Evolutionary conservation across 2,329 filamentous ascomycete genomes (phyloP).

Genomic region (Scedosporium aurantiacum): DNA sequence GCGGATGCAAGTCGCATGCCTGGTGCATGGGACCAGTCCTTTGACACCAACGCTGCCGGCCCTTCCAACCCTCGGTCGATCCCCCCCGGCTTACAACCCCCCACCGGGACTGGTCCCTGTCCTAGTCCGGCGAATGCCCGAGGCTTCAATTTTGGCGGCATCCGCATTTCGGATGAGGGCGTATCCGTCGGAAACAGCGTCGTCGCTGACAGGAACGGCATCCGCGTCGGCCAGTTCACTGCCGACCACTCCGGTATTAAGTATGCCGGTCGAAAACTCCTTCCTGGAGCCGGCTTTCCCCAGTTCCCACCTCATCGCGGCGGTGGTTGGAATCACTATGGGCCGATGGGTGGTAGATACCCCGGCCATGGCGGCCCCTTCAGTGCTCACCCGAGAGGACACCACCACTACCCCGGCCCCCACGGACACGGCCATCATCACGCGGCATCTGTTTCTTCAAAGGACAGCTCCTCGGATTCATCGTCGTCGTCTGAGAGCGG

Average conservation of each 20-base stretch:
- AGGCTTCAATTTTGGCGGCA: slow-evolving; percentile 16
- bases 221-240: slow-evolving; percentile 33
- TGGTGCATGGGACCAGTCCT: slow-evolving; percentile 20
- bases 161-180: slow-evolving; percentile 31
- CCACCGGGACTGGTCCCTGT: not conserved
- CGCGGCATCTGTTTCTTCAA: slow-evolving; percentile 12
- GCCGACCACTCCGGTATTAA: slow-evolving; percentile 29
- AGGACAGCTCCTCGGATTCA: slow-evolving; percentile 21
- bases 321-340: not conserved
- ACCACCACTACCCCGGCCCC: not conserved
- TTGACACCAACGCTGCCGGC: slow-evolving; percentile 12
- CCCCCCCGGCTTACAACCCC: not conserved
- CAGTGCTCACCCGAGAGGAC: slow-evolving; percentile 11
- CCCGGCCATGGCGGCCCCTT: not conserved
- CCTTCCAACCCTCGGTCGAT: not conserved
- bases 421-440: not conserved
- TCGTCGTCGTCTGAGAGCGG: slow-evolving; percentile 22
- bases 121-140: slow-evolving; percentile 13
- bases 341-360: not conserved
- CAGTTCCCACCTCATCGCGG: not conserved
- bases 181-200: slow-evolving; percentile 31
- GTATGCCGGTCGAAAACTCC: slow-evolving; percentile 1
- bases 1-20: slow-evolving; percentile 17
- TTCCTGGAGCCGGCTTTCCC: not conserved
- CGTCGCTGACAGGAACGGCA: slow-evolving; percentile 31